Conservation (phyloP, 805 yeast genomes). For the Candida anglica region DNA sequence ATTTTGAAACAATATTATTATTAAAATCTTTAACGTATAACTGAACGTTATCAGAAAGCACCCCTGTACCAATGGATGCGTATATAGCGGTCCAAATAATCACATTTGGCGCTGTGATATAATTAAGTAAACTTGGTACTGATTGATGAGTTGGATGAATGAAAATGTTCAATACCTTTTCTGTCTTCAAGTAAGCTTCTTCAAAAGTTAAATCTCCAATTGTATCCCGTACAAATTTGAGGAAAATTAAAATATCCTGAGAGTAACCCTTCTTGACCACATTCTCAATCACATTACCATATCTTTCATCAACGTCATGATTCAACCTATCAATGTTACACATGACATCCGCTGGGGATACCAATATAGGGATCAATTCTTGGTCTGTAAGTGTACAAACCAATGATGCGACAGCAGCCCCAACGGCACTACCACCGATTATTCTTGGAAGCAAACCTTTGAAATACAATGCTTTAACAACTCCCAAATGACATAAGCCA, state of each 20-base stretch:
- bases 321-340: constrained; percentile 43
- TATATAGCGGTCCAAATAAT: constrained; percentile 85
- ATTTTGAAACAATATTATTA: constrained; percentile 52
- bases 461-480: constrained; percentile 74
- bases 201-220: constrained; percentile 88
- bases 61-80: constrained; percentile 79
- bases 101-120: constrained; percentile 90
- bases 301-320: constrained; percentile 53
- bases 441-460: constrained; percentile 78
- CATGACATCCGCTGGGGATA: constrained; percentile 37
- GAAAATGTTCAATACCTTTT: constrained; percentile 75
- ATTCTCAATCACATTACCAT: constrained; percentile 69
- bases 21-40: constrained; percentile 60
- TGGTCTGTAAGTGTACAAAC: constrained; percentile 70
- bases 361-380: constrained; percentile 51
- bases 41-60: constrained; percentile 51
- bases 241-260: constrained; percentile 75
- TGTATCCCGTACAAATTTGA: constrained; percentile 69
- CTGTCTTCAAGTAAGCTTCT: constrained; percentile 81
- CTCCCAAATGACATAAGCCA: constrained; percentile 93
- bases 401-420: constrained; percentile 87
- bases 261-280: constrained; percentile 79
- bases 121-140: constrained; percentile 73
- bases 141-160: constrained; percentile 75
- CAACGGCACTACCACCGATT: constrained; percentile 89